Base-by-base conservation (phyloP, 768 basidiomycete species). In the Leccinum obscurum region DNA sequence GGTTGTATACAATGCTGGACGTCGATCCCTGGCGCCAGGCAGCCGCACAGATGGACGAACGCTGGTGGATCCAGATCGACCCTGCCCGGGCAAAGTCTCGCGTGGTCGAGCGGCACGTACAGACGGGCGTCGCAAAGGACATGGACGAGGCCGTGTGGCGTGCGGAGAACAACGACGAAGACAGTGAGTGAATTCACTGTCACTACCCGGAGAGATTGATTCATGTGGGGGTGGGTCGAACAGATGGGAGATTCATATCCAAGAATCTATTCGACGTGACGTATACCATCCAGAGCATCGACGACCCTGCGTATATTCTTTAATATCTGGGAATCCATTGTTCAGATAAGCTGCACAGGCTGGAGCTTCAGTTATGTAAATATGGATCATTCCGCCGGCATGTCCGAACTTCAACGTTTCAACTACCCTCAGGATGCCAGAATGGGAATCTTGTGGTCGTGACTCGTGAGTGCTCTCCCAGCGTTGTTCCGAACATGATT, bases 1-100 rank as follows among this genome's bases (percentile, higher is more conserved):
- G 95, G 0, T 75, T 97, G n/a, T 97, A 98, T 72, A 81, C 86
- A 3, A 85, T 93, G 66, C 81, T 97, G 30, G 78, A 84, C n/a
- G 75, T 86, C 24, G 76, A 83, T 0, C 88, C 89, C 0, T 97
- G 95, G 95, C 72, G 68, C 1, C 79, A 82, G 14, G 91, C 87
- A 1, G 83, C 85, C 0, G 69, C 75, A 17, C 67, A 84, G 56
- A 77, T 95, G 60, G 90, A 96, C 68, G 90, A 94, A 67, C 78
- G 91, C 10, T 90, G 92, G 83, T 88, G 85, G 76, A 73, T 97
- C 30, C 76, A 85, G 11, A 76, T 89, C 11, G 83, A 87, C 35
- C 65, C 78, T 14, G 76, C 75, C 10, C 80, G 82, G 60, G 92
- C 88, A 1, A 79, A 78, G 64, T 67, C 73, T 39, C 79, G 93